Percentiles rank a stretch among this genome's conserved stretches.
Conservation (phyloP, 2,329 filamentous ascomycete genomes). For the Penicillium sp. region DNA sequence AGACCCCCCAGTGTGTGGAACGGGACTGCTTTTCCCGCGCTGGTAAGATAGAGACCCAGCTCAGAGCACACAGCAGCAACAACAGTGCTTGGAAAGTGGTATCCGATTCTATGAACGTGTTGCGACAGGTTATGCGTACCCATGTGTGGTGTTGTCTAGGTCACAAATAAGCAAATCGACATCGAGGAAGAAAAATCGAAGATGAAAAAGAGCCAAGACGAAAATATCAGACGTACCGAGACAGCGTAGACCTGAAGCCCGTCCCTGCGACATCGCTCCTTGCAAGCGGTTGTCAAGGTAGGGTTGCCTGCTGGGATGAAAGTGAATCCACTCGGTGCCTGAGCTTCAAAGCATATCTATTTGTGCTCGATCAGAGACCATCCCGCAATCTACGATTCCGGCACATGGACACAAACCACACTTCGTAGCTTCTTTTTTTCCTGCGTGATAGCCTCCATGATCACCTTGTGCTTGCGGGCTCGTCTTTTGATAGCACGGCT, state of each 20-base stretch:
- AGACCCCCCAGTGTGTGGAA: slow-evolving; percentile 26
- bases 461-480: slow-evolving; percentile 49
- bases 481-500: slow-evolving; percentile 29
- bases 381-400: background rate
- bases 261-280: slow-evolving; percentile 53
- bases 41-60: slow-evolving; percentile 41
- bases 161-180: background rate
- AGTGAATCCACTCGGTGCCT: slow-evolving; percentile 54
- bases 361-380: slow-evolving; percentile 1
- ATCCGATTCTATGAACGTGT: slow-evolving; percentile 57
- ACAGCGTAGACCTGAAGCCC: slow-evolving; percentile 53
- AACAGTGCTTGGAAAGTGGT: slow-evolving; percentile 57
- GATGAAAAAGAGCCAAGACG: background rate
- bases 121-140: slow-evolving; percentile 51
- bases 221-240: slow-evolving; percentile 46
- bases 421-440: slow-evolving; percentile 56
- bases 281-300: slow-evolving; percentile 53
- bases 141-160: slow-evolving; percentile 46
- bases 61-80: slow-evolving; percentile 52
- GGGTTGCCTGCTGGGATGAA: slow-evolving; percentile 57
- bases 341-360: slow-evolving; percentile 51
- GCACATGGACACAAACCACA: slow-evolving; percentile 36
- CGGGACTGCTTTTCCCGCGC: slow-evolving; percentile 43
- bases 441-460: slow-evolving; percentile 53
- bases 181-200: slow-evolving; percentile 14